Evolutionary conservation across 1,284 basidiomycete genomes (phyloP), one percentile per base, ranked within the genome.

Genomic region (Rhodofomes roseus): DNA sequence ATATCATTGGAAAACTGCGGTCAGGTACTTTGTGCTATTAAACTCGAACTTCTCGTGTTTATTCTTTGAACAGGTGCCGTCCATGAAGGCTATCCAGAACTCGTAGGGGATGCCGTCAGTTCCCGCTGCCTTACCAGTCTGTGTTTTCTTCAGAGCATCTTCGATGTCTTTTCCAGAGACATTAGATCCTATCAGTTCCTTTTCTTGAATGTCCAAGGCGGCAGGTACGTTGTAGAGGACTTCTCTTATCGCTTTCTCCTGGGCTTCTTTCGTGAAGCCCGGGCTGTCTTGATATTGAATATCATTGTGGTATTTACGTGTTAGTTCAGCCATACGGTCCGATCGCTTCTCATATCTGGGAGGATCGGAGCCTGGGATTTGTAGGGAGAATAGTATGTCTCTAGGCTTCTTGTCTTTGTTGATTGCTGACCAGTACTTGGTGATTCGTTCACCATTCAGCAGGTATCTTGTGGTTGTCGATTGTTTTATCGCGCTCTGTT

Each of bases 51-150:
- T 9, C 4, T 34, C 12, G 27, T 12, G 27, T 12, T 53, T 23
- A 9, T n/a, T 43, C 1, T 22, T 22, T 20, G 16, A 18, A n/a
- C 20, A 14, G n/a, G n/a, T 20, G n/a, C 22, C n/a, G 18, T 4
- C 5, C 41, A 7, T 36, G 25, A 53, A 11, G 27, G n/a, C 20
- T 54, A 68, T 70, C 66, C 66, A 70, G 0, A 70, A 54, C 20
- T 70, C 65, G 40, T 65, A 66, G 2, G 61, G 62, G 4, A 68
- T 55, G 0, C 68, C 68, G 41, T 70, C 65, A 4, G 62, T 25
- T 0, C 68, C 67, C 0, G 65, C 54, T 0, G 66, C 63, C 1
- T 54, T 62, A 0, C 62, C 64, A 1, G 29, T 27, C 37, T 36
- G 31, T 34, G 31, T 11, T 9, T 8, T n/a, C 25, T 54, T 22